Conservation (phyloP, 2,329 filamentous ascomycete species). For the Fusarium sambucinum region DNA sequence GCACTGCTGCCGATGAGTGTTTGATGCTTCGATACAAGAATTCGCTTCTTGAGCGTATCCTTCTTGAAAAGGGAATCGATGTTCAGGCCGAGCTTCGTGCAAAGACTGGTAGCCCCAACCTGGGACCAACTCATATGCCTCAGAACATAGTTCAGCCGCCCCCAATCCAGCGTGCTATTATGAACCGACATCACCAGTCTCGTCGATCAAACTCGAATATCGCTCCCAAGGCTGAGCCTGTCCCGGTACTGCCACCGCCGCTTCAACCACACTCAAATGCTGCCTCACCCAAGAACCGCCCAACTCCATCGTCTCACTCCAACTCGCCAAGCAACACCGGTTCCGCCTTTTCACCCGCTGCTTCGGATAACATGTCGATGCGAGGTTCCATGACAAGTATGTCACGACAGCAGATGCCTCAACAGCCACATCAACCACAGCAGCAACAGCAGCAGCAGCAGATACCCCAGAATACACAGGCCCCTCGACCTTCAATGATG, state of each 20-base stretch:
- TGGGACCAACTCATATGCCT: slow-evolving; percentile 75
- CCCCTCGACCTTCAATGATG: slow-evolving; percentile 52
- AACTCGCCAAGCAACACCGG: slow-evolving; percentile 66
- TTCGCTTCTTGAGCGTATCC: slow-evolving; percentile 91
- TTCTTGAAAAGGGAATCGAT: slow-evolving; percentile 98
- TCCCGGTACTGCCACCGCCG: slow-evolving; percentile 60
- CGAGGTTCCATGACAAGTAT: slow-evolving; percentile 54
- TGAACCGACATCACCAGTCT: slow-evolving; percentile 83
- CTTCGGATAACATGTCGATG: slow-evolving; percentile 63
- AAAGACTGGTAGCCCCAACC: slow-evolving; percentile 88
- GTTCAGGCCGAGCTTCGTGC: slow-evolving; percentile 94
- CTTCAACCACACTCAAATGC: slow-evolving; percentile 67
- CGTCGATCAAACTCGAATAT: slow-evolving; percentile 79
- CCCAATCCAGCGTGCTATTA: slow-evolving; percentile 82
- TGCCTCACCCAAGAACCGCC: slow-evolving; percentile 76
- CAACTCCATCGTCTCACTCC: slow-evolving; percentile 83
- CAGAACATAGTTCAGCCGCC: slow-evolving; percentile 79
- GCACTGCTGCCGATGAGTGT: slow-evolving; percentile 94
- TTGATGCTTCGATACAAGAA: slow-evolving; percentile 99
- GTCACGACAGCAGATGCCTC: slow-evolving; percentile 51
- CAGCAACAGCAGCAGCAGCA: slow-evolving; percentile 35
- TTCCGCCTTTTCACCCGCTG: slow-evolving; percentile 58
- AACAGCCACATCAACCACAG: slow-evolving; percentile 46
- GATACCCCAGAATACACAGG: slow-evolving; percentile 44
- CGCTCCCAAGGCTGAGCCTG: slow-evolving; percentile 77